Conservation (phyloP, 129 eudicot genomes). For the Artemisia annua region DNA sequence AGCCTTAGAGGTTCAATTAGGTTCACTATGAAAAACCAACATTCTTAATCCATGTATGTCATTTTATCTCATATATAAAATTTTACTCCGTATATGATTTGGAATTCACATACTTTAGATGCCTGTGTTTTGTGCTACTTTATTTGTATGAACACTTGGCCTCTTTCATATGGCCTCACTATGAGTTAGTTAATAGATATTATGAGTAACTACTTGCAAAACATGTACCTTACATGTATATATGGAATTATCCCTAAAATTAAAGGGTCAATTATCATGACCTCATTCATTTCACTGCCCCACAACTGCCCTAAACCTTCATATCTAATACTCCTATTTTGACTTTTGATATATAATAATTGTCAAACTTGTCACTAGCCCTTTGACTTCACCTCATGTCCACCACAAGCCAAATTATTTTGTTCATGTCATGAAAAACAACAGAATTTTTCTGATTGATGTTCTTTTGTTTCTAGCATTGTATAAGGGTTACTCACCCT, state of each 20-base stretch:
- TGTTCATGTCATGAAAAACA: constrained; percentile 4
- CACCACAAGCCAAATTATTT: constrained; percentile 1
- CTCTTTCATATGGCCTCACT: background rate
- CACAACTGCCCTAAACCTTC: constrained; percentile 23
- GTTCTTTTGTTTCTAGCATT: no score
- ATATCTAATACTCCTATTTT: constrained; percentile 16
- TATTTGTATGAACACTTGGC: no score
- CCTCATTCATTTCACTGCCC: constrained; percentile 10
- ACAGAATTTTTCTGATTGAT: background rate
- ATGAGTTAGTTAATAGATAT: background rate
- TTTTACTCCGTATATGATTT: no score
- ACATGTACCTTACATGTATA: no score
- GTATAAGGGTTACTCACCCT: no score
- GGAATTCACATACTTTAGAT: no score
- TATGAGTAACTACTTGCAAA: background rate
- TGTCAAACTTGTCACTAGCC: constrained; percentile 26
- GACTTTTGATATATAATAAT: background rate
- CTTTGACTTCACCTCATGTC: constrained; percentile 17
- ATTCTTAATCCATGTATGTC: no score
- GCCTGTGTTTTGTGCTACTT: no score
- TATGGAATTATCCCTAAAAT: background rate
- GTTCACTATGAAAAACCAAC: no score
- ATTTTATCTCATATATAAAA: no score
- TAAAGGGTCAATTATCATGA: constrained; percentile 13
- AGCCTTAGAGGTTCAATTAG: no score